These are phyloP conservation scores for Moesziomyces sp. DNA, from an alignment of 1,284 basidiomycete species.

Conservation along the genomic window DNA sequence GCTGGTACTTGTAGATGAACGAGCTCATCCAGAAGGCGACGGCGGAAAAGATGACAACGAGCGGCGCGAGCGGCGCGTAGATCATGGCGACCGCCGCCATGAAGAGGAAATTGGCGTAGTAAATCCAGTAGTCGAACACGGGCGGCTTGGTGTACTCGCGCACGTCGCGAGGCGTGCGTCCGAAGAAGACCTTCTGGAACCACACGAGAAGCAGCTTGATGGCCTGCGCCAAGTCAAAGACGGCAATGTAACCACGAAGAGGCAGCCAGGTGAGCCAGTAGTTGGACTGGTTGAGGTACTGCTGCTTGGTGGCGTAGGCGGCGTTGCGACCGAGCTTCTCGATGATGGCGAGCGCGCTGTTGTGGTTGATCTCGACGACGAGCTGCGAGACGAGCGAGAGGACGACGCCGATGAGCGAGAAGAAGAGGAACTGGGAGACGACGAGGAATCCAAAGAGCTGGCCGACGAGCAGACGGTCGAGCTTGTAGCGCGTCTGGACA, in stretches of 20 bases:
- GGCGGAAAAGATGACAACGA: conserved; percentile 59
- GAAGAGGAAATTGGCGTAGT: conserved; percentile 72
- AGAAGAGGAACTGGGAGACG: conserved; percentile 65
- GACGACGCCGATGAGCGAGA: conserved; percentile 64
- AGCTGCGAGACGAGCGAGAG: conserved; percentile 55
- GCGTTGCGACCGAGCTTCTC: conserved; percentile 41
- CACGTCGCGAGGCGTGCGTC: conserved; percentile 95
- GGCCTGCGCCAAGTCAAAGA: conserved; percentile 96
- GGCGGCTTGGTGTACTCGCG: conserved; percentile 95
- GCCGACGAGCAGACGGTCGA: conserved; percentile 54
- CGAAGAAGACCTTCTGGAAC: conserved; percentile 81
- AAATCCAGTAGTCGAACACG: conserved; percentile 88
- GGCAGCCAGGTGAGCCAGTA: conserved; percentile 67
- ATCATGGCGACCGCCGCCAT: conserved; percentile 62
- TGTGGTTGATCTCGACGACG: conserved; percentile 45
- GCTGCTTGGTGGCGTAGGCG: conserved; percentile 51
- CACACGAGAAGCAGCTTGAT: conserved; percentile 87
- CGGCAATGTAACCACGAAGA: conserved; percentile 87
- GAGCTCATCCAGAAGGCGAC: conserved; percentile 57
- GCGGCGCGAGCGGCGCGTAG: conserved; percentile 61
- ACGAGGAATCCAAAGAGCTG: conserved; percentile 65
- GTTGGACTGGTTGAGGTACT: conserved; percentile 61
- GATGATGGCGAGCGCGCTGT: conserved; percentile 42
- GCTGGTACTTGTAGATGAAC: conserved; percentile 67
- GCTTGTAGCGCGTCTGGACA: conserved; percentile 54